Evolutionary conservation across 768 basidiomycete genomes (phyloP).

Genomic region (Coprinellus aureogranulatus): DNA sequence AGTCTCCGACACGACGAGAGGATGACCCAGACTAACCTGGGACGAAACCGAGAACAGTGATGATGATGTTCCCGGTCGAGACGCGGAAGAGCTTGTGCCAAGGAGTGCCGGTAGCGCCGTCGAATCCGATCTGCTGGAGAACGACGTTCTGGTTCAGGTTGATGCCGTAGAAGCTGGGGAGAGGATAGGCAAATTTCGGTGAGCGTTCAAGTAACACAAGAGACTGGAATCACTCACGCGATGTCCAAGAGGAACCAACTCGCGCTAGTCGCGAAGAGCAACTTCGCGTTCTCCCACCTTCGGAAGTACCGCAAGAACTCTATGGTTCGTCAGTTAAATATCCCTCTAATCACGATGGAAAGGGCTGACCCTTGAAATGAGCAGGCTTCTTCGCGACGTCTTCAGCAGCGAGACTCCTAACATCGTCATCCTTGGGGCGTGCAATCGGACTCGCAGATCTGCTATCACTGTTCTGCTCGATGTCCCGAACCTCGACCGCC

Average conservation of each 20-base stretch:
- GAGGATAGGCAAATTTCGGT: neutral
- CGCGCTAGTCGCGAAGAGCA: slow-evolving; percentile 62
- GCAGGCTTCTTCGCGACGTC: slow-evolving; percentile 40
- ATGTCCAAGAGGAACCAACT: slow-evolving; percentile 81
- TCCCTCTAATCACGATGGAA: neutral
- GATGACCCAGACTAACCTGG: slow-evolving; percentile 43
- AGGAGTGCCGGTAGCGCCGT: slow-evolving; percentile 51
- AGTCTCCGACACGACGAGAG: neutral
- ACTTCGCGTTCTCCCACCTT: slow-evolving; percentile 67
- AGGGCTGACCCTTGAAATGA: slow-evolving; percentile 35
- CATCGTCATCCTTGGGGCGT: neutral
- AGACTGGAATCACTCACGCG: slow-evolving; percentile 36
- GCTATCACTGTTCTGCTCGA: neutral
- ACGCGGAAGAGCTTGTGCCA: slow-evolving; percentile 70
- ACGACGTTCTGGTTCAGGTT: slow-evolving; percentile 72
- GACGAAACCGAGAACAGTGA: slow-evolving; percentile 76
- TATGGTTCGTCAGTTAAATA: slow-evolving; percentile 14
- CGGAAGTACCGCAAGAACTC: slow-evolving; percentile 70
- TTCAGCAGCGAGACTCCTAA: slow-evolving; percentile 9
- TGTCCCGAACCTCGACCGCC: neutral
- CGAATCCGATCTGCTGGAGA: slow-evolving; percentile 68
- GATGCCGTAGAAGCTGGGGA: slow-evolving; percentile 68
- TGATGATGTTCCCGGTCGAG: slow-evolving; percentile 65
- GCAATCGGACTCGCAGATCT: neutral
- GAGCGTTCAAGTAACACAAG: neutral